Evolutionary conservation across 768 basidiomycete genomes (phyloP).

Genomic region (Tricholomella constricta): DNA sequence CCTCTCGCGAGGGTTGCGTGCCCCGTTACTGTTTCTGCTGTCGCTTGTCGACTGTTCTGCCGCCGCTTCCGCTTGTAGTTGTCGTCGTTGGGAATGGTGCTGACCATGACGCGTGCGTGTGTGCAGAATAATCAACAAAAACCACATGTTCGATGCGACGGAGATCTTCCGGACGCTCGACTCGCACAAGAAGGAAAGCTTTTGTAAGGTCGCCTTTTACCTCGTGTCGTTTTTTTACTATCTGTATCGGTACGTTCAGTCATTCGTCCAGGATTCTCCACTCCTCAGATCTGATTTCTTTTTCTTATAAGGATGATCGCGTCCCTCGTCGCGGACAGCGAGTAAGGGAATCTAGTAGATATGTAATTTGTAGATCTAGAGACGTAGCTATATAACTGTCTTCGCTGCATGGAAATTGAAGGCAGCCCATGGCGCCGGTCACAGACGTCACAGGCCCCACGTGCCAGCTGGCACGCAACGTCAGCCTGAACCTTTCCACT

Average conservation of each 20-base stretch:
- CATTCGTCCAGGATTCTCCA: not conserved
- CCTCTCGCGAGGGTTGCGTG: too few relatives aligned
- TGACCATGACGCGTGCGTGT: not conserved
- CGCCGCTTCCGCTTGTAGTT: not conserved
- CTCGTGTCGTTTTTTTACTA: constrained; percentile 91
- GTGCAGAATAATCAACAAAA: constrained; percentile 84
- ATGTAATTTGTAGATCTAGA: constrained; percentile 13
- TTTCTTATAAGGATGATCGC: constrained; percentile 81
- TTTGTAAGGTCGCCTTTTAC: constrained; percentile 92
- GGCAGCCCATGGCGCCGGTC: not conserved
- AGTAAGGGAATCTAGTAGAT: constrained; percentile 33
- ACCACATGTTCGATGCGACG: constrained; percentile 99
- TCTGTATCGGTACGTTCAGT: constrained; percentile 69
- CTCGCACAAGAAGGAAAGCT: constrained; percentile 94
- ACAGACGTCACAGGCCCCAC: constrained; percentile 14
- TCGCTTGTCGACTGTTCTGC: not conserved
- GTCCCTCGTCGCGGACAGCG: constrained; percentile 78
- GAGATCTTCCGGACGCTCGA: constrained; percentile 97
- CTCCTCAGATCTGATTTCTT: not conserved
- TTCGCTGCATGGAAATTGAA: not conserved
- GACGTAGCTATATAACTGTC: not conserved
- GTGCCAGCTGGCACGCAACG: constrained; percentile 14
- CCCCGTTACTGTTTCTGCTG: not conserved
- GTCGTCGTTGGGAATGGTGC: too few relatives aligned
- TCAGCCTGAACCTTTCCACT: constrained; percentile 16